Evolutionary conservation across 768 basidiomycete genomes (phyloP), one percentile per base, ranked within the genome.

Genomic region (Boletus reticulatus): DNA sequence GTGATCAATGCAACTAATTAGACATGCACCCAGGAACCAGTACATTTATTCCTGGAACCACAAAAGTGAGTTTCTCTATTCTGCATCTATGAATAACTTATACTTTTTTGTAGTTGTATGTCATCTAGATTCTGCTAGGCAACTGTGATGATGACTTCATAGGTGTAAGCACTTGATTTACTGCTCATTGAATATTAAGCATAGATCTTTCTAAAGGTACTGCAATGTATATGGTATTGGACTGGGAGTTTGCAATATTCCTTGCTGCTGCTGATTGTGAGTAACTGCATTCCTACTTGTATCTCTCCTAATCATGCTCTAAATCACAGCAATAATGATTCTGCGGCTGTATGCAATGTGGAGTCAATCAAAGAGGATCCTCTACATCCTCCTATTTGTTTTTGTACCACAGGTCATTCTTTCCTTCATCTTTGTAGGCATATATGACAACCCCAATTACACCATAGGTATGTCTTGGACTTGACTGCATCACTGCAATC

Each of bases 331-430:
- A 4, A 19, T 62, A 14, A 62, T 62, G 60, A 41, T 62, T 17
- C 27, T 62, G 13, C 43, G 59, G 0, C 52, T 62, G 1, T 61
- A 61, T 49, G 44, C 59, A 38, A 51, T 62, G 50, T 62, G 55
- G 51, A 42, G 34, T 16, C 54, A 27, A 17, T 63, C 54, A 11
- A 63, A 37, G 29, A 12, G 29, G 10, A 43, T 63, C 1, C 45
- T 63, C 12, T 43, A 3, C 7, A 2, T 43, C 43, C 52, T 63
- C 4, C 19, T 56, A 14, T 24, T 32, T 12, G 19, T 62, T 31
- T 62, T 13, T 36, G 12, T 46, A 10, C 27, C 43, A 20, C 43
- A 52, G n/a, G 4, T 41, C 8, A 13, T 62, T 6, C 17, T 48
- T 6, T 32, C 37, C 19, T 19, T 56, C 1, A 31, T 56, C 20